Conservation (phyloP, 345 rosid species). For the Citrus mangshanensis region DNA sequence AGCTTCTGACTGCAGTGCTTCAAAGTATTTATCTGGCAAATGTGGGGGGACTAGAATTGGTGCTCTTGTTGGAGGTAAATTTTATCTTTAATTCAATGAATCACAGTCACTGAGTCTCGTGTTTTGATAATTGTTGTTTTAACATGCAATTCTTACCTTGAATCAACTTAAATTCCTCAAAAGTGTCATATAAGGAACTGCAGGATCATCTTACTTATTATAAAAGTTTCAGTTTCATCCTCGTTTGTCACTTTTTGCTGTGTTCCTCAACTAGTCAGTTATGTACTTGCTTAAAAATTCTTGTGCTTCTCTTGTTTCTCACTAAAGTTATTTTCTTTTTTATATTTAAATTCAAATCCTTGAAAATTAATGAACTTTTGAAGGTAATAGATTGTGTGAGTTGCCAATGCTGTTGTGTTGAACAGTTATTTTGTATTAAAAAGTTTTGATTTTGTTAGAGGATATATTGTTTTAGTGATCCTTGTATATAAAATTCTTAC, state of each 20-base stretch:
- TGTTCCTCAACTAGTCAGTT: background rate
- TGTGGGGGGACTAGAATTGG: constrained; percentile 46
- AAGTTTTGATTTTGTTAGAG: background rate
- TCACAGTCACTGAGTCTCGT: background rate
- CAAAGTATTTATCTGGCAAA: constrained; percentile 31
- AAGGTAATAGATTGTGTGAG: background rate
- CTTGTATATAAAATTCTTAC: no score
- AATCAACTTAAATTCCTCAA: background rate
- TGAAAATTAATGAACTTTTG: background rate
- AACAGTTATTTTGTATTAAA: background rate
- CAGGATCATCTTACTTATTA: background rate
- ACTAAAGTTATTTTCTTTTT: background rate
- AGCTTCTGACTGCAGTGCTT: constrained; percentile 39
- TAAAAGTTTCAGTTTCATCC: background rate
- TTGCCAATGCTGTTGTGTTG: background rate
- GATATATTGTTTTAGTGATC: background rate
- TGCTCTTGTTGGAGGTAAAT: constrained; percentile 70
- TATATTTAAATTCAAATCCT: background rate
- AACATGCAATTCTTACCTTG: background rate
- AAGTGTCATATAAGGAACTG: background rate
- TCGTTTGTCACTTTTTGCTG: background rate
- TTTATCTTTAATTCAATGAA: background rate
- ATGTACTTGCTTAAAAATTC: background rate
- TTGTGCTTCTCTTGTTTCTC: background rate
- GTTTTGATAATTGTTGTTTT: background rate